Base-by-base conservation (phyloP, 495 filamentous ascomycete genomes). In the Aspergillus saccharolyticus region DNA sequence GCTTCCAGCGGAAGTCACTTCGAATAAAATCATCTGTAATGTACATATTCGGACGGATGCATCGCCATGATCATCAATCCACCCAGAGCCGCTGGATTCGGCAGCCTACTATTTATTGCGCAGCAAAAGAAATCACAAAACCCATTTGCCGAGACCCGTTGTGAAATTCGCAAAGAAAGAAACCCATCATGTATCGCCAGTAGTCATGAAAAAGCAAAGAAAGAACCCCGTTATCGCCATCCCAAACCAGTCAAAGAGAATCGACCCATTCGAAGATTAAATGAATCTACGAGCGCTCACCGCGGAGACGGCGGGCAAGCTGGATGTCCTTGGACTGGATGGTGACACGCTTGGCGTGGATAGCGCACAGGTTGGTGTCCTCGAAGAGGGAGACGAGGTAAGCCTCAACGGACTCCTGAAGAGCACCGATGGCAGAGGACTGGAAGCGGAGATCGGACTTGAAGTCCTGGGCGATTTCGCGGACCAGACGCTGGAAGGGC, bases 311-410 rank as follows among this genome's bases (percentile, higher is more conserved):
- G 67, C 92, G 90, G 70, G 91, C 91, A 61, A 96, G 89, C 83
- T 96, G 91, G 82, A 96, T 96, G 74, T 96, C 91, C 88, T 96
- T 96, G 79, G 80, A 84, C 78, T 91, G 88, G 79, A 92, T 94
- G 74, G 89, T 93, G 75, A 93, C 89, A 88, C 94, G 94, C 92
- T 98, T 97, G 84, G 94, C 94, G 85, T 98, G 94, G 84, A 98
- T 97, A 74, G 94, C 94, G 83, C 94, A 97, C 55, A 98, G 79
- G 86, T 97, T 98, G 90, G 94, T 98, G 78, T 97, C 94, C 77
- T 97, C 95, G 69, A 98, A 98, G 71, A 99, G 91, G 50, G 91
- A 96, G 87, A 99, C 94, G 79, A 99, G 91, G 86, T 99, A 99
- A 59, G 94, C 96, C 88, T 99, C 94, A 71, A 97, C 95, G 74